Conservation (phyloP, 139 green algal genomes). For the Coelastrella sp. region DNA sequence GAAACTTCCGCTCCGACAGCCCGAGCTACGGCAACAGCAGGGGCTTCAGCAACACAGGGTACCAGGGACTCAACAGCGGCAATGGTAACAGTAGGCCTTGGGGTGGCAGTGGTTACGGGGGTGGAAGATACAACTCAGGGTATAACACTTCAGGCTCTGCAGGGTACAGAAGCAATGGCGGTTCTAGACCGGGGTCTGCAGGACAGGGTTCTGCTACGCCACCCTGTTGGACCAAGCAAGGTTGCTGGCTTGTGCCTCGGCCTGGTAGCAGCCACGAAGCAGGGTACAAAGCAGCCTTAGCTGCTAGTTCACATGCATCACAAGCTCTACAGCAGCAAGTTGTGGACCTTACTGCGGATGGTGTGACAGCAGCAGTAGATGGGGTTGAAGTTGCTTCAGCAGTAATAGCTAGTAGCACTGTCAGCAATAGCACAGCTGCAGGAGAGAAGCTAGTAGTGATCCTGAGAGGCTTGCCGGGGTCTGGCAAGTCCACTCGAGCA, state of each 20-base stretch:
- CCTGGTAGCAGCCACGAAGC: background rate
- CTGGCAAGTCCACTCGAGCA: conserved; percentile 41
- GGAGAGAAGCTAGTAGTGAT: conserved; percentile 21
- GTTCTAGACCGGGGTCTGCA: background rate
- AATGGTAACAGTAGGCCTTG: too few species aligned
- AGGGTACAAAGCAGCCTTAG: background rate
- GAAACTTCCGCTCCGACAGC: background rate
- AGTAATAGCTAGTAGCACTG: background rate
- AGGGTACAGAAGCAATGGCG: background rate
- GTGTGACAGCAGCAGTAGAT: background rate
- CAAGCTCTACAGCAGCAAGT: conserved; percentile 9
- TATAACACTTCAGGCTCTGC: background rate
- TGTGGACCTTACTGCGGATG: background rate
- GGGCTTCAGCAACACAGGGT: background rate
- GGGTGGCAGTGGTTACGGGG: background rate
- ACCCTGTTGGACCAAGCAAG: conserved; percentile 17
- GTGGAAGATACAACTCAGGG: too few species aligned
- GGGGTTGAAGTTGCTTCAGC: too few species aligned
- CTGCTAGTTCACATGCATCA: background rate
- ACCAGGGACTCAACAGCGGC: too few species aligned
- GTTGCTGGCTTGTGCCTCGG: conserved; percentile 18
- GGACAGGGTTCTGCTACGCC: background rate
- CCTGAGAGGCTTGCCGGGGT: conserved; percentile 36
- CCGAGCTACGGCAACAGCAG: background rate
- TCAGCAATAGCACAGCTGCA: background rate